Conservation (phyloP, 371 early-diverging fungal genomes). For the Circinella umbellata region DNA sequence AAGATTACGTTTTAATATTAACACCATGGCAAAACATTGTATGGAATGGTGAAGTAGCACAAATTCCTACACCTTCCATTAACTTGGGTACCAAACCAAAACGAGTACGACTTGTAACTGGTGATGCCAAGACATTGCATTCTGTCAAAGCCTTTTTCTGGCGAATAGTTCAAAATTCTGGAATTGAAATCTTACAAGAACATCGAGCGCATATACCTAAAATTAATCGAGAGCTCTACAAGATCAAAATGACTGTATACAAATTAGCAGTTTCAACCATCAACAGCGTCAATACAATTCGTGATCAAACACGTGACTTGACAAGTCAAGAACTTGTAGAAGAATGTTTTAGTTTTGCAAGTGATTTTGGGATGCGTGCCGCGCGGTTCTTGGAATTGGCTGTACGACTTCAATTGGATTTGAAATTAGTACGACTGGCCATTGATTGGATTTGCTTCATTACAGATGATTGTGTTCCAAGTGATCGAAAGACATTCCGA, state of each 20-base stretch:
- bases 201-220: constrained; percentile 63
- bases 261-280: constrained; percentile 63
- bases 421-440: constrained; percentile 71
- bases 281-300: constrained; percentile 59
- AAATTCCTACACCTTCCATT: constrained; percentile 46
- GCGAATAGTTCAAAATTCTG: constrained; percentile 51
- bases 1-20: constrained; percentile 59
- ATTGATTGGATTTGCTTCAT: constrained; percentile 90
- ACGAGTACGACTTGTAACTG: constrained; percentile 73
- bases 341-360: constrained; percentile 84
- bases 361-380: constrained; percentile 75
- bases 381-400: constrained; percentile 69
- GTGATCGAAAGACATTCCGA: constrained; percentile 83
- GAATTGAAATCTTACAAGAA: constrained; percentile 59
- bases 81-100: constrained; percentile 65
- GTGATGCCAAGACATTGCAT: constrained; percentile 49
- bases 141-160: constrained; percentile 57
- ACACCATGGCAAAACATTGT: constrained; percentile 62
- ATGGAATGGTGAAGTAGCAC: constrained; percentile 66
- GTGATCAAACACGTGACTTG: constrained; percentile 57
- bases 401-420: constrained; percentile 56
- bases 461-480: constrained; percentile 76
- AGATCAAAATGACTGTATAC: constrained; percentile 66
- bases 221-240: constrained; percentile 63
- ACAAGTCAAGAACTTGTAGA: constrained; percentile 79